A percentile compares a stretch with the other conserved stretches of the same genome.
Evolutionary conservation across 108 stramenopile species (phyloP).

Genomic region (Phaeodactylum tricornutum): DNA sequence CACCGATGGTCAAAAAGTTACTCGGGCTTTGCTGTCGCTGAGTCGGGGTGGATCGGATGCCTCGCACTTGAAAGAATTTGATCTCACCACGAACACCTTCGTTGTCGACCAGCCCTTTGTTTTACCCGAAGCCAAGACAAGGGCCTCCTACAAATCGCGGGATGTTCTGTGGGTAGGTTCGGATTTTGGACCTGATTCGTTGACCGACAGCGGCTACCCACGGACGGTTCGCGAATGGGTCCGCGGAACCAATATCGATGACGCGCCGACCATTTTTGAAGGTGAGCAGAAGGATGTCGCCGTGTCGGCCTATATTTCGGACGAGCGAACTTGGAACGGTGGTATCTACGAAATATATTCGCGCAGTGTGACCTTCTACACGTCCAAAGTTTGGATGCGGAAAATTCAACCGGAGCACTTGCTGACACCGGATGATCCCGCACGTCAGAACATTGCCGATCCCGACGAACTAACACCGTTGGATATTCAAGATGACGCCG

Average conservation of each 20-base stretch:
- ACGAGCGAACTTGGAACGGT: constrained; percentile 59
- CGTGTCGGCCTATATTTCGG: constrained; percentile 49
- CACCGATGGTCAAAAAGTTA: constrained; percentile 28
- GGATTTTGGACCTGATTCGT: constrained; percentile 59
- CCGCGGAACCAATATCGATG: constrained; percentile 76
- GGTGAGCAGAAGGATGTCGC: constrained; percentile 80
- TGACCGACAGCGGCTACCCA: constrained; percentile 88
- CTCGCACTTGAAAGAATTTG: constrained; percentile 76
- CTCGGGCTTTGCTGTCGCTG: constrained; percentile 50
- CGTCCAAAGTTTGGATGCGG: constrained; percentile 46
- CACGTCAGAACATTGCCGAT: constrained; percentile 15
- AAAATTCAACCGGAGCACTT: constrained; percentile 35
- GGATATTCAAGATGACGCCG: constrained; percentile 62
- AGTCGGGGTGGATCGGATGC: constrained; percentile 91
- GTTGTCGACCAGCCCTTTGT: constrained; percentile 47
- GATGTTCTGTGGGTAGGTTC: constrained; percentile 49
- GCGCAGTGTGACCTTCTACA: constrained; percentile 79
- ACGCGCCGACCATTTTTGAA: constrained; percentile 80
- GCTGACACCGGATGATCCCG: constrained; percentile 33
- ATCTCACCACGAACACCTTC: constrained; percentile 65
- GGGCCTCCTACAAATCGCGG: constrained; percentile 44
- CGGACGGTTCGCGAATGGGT: constrained; percentile 81
- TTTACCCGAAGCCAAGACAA: constrained; percentile 74
- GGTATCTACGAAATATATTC: constrained; percentile 62
- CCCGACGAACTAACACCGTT: constrained; percentile 45